Evolutionary conservation across 2,329 filamentous ascomycete species (phyloP), one percentile per base, ranked within the genome.

Genomic region (Stemphylium vesicarium): DNA sequence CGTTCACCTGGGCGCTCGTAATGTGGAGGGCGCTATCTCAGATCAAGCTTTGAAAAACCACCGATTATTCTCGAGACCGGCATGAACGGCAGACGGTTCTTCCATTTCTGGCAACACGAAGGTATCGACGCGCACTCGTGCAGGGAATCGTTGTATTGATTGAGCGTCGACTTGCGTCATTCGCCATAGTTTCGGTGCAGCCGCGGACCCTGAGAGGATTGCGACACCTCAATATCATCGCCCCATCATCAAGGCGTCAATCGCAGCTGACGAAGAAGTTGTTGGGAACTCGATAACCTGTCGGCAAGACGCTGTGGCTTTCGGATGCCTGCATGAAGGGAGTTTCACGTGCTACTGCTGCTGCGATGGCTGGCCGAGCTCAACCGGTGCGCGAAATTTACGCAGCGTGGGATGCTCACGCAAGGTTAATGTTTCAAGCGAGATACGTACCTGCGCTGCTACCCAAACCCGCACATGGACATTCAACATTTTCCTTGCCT

Each of bases 371-470:
- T 50, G 38, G 51, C 51, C 51, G 51, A 53, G 45, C 51, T 53
- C 45, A 40, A 37, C 51, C 51, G 51, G 42, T 37, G 44, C 42
- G 50, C 26, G 42, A 50, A 20, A 41, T 50, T 29, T 45, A 37
- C 35, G 18, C 41, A 45, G 35, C 35, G n/a, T 32, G 41, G 40
- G 29, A 35, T 38, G 45, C 36, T 31, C 36, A 40, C 24, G 35
- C 33, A 29, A 45, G 22, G 41, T 29, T 29, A 44, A 26, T 50
- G 32, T 50, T 43, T 42, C 41, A 31, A 41, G 31, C 32, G 12
- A 50, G 45, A 33, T 53, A 44, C 33, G 51, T 53, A 53, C 39
- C 51, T 53, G 51, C 51, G 44, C 29, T 53, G 51, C 51, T 53
- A 53, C 51, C 51, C 51, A 53, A 53, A 16, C 22, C 40, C 37